phyloP scores from a whole-genome alignment of 371 early-diverging fungal species.

The Mortierella sp. region DNA sequence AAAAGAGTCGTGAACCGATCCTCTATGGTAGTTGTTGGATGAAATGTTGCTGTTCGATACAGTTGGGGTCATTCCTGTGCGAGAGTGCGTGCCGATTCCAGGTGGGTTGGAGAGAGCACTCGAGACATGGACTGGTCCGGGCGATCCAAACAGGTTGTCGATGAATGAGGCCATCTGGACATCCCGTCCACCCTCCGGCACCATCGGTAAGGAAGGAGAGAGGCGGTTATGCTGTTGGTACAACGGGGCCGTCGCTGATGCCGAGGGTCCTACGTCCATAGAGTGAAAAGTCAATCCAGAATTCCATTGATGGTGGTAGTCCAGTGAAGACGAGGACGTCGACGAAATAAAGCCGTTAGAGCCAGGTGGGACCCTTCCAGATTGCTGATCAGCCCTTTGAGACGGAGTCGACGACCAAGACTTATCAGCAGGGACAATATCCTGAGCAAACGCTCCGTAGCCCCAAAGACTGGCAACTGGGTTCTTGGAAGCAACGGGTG shows the following conservation, averaged over 20 bases:
- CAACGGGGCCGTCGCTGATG: background rate
- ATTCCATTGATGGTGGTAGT: constrained; percentile 1
- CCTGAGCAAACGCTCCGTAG: constrained; percentile 32
- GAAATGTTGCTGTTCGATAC: background rate
- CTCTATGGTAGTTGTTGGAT: constrained; percentile 7
- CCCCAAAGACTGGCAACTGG: constrained; percentile 48
- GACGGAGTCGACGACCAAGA: constrained; percentile 21
- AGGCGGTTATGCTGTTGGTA: background rate
- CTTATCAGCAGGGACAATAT: constrained; percentile 19
- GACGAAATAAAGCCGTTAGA: background rate
- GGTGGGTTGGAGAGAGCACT: background rate
- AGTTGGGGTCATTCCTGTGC: background rate
- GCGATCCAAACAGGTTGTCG: constrained; percentile 18
- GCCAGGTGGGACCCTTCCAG: background rate
- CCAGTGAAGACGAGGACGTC: constrained; percentile 2
- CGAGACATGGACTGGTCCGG: background rate
- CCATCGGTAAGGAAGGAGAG: background rate
- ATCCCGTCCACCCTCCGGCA: background rate
- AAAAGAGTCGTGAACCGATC: background rate
- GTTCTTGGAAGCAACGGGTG: constrained; percentile 12
- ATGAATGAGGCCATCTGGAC: background rate
- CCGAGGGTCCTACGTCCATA: background rate
- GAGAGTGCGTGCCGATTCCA: background rate
- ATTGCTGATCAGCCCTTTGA: constrained; percentile 10
- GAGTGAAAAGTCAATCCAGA: background rate